These are phyloP conservation scores for Leptographium lundbergii DNA, from an alignment of 2,329 filamentous ascomycete genomes.

Conservation along the genomic window DNA sequence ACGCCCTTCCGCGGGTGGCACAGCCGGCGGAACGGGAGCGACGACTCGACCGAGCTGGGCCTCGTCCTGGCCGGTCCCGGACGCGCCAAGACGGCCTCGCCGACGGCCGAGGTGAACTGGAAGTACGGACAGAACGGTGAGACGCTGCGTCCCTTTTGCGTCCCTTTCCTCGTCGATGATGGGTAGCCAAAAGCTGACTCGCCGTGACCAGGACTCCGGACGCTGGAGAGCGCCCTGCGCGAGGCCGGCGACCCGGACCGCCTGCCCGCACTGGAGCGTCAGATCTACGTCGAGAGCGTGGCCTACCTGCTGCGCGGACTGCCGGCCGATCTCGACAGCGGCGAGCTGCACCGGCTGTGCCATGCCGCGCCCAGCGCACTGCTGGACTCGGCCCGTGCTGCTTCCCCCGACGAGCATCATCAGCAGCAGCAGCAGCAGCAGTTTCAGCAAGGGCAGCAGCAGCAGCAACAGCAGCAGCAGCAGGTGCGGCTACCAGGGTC, in stretches of 20 bases:
- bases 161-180: too few relatives aligned
- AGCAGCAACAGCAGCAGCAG: background rate
- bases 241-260: conserved; percentile 12
- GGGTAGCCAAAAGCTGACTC: background rate
- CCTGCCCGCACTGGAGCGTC: conserved; percentile 36
- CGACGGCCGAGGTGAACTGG: conserved; percentile 10
- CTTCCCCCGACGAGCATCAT: background rate
- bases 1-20: background rate
- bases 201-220: conserved; percentile 7
- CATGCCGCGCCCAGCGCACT: conserved; percentile 32
- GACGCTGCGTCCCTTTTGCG: background rate
- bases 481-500: too few relatives aligned
- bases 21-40: background rate
- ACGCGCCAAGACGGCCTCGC: background rate
- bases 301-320: conserved; percentile 52
- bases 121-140: conserved; percentile 12
- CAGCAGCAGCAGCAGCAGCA: conserved; percentile 6
- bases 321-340: conserved; percentile 40
- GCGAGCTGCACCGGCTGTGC: conserved; percentile 39
- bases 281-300: conserved; percentile 51
- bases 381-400: background rate
- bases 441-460: conserved; percentile 7
- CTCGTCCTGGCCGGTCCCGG: conserved; percentile 5
- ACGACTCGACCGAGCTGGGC: conserved; percentile 2
- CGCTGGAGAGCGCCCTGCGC: conserved; percentile 8